Evolutionary conservation across 768 basidiomycete species (phyloP).

Genomic region (Hypholoma sublateritium): DNA sequence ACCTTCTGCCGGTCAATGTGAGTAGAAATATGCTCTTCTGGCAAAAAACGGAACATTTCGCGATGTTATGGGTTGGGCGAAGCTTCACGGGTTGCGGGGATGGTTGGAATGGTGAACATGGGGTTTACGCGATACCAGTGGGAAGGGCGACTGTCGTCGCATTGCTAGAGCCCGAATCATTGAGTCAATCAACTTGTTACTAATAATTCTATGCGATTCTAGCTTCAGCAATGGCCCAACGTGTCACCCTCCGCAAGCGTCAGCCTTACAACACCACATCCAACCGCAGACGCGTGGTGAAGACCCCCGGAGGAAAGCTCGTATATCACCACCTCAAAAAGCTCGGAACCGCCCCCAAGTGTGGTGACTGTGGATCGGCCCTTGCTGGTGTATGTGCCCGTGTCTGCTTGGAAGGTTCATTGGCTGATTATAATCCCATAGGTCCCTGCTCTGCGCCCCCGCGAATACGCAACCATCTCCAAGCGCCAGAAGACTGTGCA

Average conservation of each 20-base stretch:
- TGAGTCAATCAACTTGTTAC: conserved; percentile 1
- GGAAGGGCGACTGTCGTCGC: background rate
- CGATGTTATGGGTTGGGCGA: conserved; percentile 7
- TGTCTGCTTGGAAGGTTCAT: background rate
- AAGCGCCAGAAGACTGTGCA: conserved; percentile 97
- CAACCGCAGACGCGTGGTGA: conserved; percentile 91
- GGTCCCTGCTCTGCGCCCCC: conserved; percentile 95
- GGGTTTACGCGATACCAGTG: background rate
- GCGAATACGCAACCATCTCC: conserved; percentile 92
- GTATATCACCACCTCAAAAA: conserved; percentile 99
- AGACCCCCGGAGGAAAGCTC: conserved; percentile 98
- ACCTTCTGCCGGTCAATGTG: conserved; percentile 30
- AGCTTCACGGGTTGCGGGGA: background rate
- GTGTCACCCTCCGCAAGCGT: conserved; percentile 99
- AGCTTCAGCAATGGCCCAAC: conserved; percentile 83
- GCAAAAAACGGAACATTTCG: conserved; percentile 4
- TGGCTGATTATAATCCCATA: conserved; percentile 27
- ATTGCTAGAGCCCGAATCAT: background rate
- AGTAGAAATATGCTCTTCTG: conserved; percentile 27
- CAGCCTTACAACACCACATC: conserved; percentile 98
- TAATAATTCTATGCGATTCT: conserved; percentile 9
- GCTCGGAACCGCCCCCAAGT: conserved; percentile 87
- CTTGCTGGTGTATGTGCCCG: conserved; percentile 81
- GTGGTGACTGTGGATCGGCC: conserved; percentile 96
- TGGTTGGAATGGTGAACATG: background rate